Evolutionary conservation across 345 rosid genomes (phyloP), one percentile per base, ranked within the genome.

Genomic region (Lenwebbia sp.): DNA sequence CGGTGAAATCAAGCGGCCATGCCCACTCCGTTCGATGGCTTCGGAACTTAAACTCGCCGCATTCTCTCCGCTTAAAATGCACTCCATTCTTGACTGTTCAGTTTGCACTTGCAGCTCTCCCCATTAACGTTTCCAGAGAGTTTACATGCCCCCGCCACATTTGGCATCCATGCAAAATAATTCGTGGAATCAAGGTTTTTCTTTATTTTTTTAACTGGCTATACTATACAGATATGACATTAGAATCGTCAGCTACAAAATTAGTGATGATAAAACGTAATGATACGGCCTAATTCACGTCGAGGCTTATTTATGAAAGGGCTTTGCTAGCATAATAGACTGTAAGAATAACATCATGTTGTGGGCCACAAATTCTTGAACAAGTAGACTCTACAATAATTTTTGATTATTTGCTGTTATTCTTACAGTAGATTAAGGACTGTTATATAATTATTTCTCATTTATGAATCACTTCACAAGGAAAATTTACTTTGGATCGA

Each of bases 1-100:
- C 83, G 51, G 83, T 21, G 41, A 85, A 78, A 85, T 85, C 86
- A 81, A 74, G 83, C 76, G 83, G 83, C 86, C 83, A 37, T 58
- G 86, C 83, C 50, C 58, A 41, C 82, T 23, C 26, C 37, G 76
- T 37, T 54, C 85, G 70, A 83, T 83, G 55, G 52, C 54, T 84
- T 84, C 41, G 86, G 53, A 56, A 60, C 50, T 19, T 26, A 7
- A 57, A 60, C 17, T 5, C 44, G 53, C 85, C 70, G 53, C 26
- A 23, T 56, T 23, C 37, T 83, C 62, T 83, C 70, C 47, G 47
- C 78, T 70, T 37, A 44, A 37, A 70, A 25, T 4, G 65, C 65
- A 2, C 47, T 56, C 41, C 50, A 49, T 25, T 49, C 10, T 62
- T 49, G 54, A 60, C 85, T 19, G n/a, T 47, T 33, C 13, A 33